These are phyloP conservation scores for Hericium rajendrae DNA, from an alignment of 768 basidiomycete genomes.

Conservation along the genomic window DNA sequence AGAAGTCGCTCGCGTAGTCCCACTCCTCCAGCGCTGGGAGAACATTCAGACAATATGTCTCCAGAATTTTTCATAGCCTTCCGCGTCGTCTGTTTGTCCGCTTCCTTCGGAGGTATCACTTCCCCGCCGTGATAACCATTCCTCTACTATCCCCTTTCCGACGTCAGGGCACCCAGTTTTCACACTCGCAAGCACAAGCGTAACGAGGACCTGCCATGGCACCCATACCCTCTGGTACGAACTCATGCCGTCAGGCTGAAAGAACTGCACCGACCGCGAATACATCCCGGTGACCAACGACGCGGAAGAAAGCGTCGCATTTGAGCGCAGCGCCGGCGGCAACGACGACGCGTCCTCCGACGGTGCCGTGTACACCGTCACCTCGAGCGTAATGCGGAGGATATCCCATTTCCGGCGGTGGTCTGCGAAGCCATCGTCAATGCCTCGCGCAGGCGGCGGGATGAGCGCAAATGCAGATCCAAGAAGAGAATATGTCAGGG, in stretches of 20 bases:
- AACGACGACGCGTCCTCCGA: constrained; percentile 33
- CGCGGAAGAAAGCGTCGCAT: constrained; percentile 49
- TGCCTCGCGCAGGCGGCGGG: constrained; percentile 22
- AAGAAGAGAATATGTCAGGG: constrained; percentile 56
- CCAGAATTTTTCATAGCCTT: constrained; percentile 68
- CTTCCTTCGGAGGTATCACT: background rate
- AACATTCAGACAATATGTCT: constrained; percentile 66
- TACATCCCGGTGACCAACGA: constrained; percentile 47
- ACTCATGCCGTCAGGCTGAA: constrained; percentile 39
- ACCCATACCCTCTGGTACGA: constrained; percentile 37
- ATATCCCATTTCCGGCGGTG: constrained; percentile 80
- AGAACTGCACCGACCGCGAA: constrained; percentile 56
- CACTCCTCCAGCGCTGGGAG: constrained; percentile 68
- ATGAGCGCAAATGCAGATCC: constrained; percentile 61
- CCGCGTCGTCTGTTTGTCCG: constrained; percentile 24
- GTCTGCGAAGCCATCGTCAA: constrained; percentile 24
- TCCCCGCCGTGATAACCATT: constrained; percentile 62
- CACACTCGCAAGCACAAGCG: constrained; percentile 60
- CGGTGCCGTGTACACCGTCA: constrained; percentile 54
- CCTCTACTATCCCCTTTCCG: constrained; percentile 60
- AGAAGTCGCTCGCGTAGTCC: constrained; percentile 71
- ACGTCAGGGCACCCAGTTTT: constrained; percentile 53
- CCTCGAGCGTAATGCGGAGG: constrained; percentile 74
- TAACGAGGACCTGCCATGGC: constrained; percentile 60
- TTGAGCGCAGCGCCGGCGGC: constrained; percentile 42